These are phyloP conservation scores for Citrus hindsii DNA, from an alignment of 345 rosid genomes.

Conservation along the genomic window DNA sequence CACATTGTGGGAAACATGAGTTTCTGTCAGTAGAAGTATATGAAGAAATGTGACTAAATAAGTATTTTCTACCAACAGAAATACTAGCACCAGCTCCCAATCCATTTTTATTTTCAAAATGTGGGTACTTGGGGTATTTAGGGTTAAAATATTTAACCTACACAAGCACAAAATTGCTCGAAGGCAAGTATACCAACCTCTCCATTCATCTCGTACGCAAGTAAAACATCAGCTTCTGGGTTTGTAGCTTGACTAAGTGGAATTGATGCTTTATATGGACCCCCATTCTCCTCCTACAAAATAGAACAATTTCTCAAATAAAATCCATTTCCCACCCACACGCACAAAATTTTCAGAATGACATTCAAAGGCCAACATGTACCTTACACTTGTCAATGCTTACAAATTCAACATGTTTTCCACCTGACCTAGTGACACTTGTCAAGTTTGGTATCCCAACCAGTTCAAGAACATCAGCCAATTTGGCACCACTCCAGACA, in stretches of 20 bases:
- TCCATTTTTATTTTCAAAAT: not conserved
- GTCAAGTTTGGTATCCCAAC: slow-evolving; percentile 69
- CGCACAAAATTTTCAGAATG: not conserved
- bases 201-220: slow-evolving; percentile 98
- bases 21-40: not conserved
- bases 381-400: slow-evolving; percentile 97
- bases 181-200: slow-evolving; percentile 47
- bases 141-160: not conserved
- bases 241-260: slow-evolving; percentile 82
- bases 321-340: not conserved
- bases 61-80: not conserved
- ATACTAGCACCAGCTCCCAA: not conserved
- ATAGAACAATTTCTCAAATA: not conserved
- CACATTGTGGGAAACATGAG: not conserved
- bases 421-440: slow-evolving; percentile 50
- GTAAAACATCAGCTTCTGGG: slow-evolving; percentile 91
- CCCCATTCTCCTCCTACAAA: slow-evolving; percentile 93
- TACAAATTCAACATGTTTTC: slow-evolving; percentile 91
- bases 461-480: slow-evolving; percentile 85
- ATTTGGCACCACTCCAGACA: slow-evolving; percentile 81
- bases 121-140: not conserved
- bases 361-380: not conserved
- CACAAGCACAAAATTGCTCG: not conserved
- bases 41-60: not conserved
- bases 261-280: slow-evolving; percentile 96